Percentiles rank a stretch among this genome's conserved stretches.
These are phyloP conservation scores for Fraxinus sp. DNA, from an alignment of 305 asterid species.

Conservation along the genomic window DNA sequence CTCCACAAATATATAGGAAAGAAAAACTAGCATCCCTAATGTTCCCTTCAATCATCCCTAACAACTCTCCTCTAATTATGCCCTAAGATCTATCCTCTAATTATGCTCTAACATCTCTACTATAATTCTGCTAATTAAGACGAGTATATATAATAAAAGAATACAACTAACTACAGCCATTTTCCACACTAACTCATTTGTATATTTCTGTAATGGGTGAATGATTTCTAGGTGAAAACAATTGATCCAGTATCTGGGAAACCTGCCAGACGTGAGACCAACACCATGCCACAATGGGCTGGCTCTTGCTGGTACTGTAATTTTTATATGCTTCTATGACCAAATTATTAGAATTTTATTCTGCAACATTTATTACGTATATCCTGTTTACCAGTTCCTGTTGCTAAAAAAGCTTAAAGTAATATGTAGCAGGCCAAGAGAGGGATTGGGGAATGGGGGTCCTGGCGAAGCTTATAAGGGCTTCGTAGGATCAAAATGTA, in stretches of 20 bases:
- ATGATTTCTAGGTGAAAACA: slow-evolving; percentile 58
- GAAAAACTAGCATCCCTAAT: background rate
- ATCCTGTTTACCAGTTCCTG: background rate
- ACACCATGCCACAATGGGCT: slow-evolving; percentile 99
- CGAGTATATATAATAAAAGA: background rate
- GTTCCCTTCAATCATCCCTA: background rate
- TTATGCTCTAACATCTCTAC: background rate
- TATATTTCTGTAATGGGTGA: slow-evolving; percentile 15
- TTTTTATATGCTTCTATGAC: slow-evolving; percentile 16
- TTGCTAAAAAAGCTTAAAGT: background rate
- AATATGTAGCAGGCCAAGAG: background rate
- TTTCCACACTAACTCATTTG: background rate
- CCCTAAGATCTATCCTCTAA: background rate
- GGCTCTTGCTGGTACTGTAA: slow-evolving; percentile 92
- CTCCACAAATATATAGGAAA: background rate
- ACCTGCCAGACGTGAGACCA: slow-evolving; percentile 84
- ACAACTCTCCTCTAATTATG: background rate
- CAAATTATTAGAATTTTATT: slow-evolving; percentile 11
- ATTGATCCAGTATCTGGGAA: slow-evolving; percentile 61
- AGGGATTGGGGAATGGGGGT: background rate
- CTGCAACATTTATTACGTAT: background rate
- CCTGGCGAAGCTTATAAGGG: background rate
- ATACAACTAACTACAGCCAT: background rate
- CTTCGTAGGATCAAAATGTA: background rate
- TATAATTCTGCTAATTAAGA: background rate